Evolutionary conservation across 495 filamentous ascomycete species (phyloP).

Genomic region (Aspergillus nidulans): DNA sequence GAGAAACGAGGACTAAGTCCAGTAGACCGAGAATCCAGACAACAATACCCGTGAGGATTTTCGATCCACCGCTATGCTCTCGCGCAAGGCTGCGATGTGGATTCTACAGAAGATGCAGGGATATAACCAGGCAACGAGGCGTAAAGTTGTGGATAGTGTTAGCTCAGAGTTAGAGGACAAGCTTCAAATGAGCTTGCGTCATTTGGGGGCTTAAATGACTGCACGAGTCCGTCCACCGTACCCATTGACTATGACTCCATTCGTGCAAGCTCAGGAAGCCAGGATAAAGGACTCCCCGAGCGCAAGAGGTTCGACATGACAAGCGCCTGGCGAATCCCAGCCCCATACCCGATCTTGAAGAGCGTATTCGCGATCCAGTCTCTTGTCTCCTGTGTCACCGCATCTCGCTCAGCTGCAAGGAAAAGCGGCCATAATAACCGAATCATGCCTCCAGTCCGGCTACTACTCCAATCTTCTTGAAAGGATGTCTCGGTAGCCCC

Average conservation of each 20-base stretch:
- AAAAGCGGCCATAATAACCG: constrained; percentile 8
- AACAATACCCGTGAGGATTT: constrained; percentile 35
- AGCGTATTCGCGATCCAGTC: constrained; percentile 5
- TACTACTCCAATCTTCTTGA: background rate
- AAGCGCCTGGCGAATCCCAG: constrained; percentile 7
- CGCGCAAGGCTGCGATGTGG: constrained; percentile 31
- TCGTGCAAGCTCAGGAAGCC: background rate
- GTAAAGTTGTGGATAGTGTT: constrained; percentile 24
- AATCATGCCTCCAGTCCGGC: background rate
- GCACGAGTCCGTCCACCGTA: no score
- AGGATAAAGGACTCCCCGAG: background rate
- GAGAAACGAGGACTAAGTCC: constrained; percentile 20
- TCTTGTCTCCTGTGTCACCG: background rate
- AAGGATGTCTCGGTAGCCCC: background rate
- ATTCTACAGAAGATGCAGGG: constrained; percentile 34
- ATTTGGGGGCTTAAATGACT: background rate
- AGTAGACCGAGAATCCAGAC: constrained; percentile 25
- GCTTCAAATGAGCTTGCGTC: background rate
- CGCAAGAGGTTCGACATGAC: constrained; percentile 2
- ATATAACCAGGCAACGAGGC: constrained; percentile 37
- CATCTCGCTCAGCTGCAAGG: constrained; percentile 3
- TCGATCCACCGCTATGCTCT: constrained; percentile 24
- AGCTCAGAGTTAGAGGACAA: background rate
- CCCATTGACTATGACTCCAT: no score
- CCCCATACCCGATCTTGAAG: constrained; percentile 3